A percentile compares a stretch with the other conserved stretches of the same genome.
phyloP scores from a whole-genome alignment of 768 basidiomycete genomes.

The Lenzites betulinus region DNA sequence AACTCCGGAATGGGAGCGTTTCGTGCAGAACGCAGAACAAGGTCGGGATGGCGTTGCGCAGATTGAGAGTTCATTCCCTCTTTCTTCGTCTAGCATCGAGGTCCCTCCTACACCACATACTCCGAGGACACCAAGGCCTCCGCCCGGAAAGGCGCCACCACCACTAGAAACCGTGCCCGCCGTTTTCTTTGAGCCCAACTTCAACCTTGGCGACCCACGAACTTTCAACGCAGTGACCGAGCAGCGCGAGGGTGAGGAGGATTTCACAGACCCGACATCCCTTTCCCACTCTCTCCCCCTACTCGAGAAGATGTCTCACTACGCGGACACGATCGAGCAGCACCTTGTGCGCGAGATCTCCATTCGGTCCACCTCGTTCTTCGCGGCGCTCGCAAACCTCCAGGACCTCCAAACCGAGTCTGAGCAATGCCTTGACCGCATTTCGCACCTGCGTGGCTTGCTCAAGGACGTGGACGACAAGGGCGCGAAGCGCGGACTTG shows the following conservation, averaged over 20 bases:
- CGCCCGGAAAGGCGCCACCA: conserved; percentile 54
- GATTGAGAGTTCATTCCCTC: conserved; percentile 20
- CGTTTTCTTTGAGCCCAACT: conserved; percentile 76
- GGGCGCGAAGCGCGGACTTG: conserved; percentile 77
- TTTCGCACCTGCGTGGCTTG: conserved; percentile 68
- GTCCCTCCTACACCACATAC: conserved; percentile 19
- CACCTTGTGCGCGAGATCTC: conserved; percentile 94
- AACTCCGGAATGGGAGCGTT: conserved; percentile 74
- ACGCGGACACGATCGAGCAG: conserved; percentile 91
- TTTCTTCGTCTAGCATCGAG: conserved; percentile 17
- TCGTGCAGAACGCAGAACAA: conserved; percentile 48
- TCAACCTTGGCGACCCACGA: conserved; percentile 79
- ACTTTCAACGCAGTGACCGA: conserved; percentile 81
- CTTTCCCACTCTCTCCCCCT: conserved; percentile 71
- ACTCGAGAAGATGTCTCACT: conserved; percentile 87
- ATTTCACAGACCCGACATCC: conserved; percentile 54
- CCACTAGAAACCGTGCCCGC: conserved; percentile 74
- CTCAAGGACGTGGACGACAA: conserved; percentile 76
- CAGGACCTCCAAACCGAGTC: conserved; percentile 92
- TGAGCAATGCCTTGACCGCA: conserved; percentile 74
- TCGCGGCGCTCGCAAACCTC: conserved; percentile 92
- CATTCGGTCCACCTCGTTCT: conserved; percentile 89
- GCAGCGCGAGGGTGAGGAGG: conserved; percentile 37
- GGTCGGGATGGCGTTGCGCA: conserved; percentile 37
- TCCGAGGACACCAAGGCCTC: conserved; percentile 33